Base-by-base conservation (phyloP, 2,329 filamentous ascomycete species). In the Apiospora sp. region DNA sequence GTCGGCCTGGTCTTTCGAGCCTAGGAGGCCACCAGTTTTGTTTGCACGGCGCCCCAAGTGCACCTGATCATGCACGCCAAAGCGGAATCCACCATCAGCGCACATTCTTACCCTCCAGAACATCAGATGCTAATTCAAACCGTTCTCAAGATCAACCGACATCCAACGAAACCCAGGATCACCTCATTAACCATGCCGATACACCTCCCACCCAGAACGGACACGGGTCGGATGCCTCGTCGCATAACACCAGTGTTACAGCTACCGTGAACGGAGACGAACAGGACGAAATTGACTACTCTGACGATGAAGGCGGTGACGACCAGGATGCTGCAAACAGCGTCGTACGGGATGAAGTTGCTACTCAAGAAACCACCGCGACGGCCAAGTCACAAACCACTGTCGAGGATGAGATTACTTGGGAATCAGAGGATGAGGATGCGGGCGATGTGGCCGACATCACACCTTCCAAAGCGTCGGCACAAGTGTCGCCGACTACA, bases 201-300 rank as follows among this genome's bases (percentile, higher is more conserved):
- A 12, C 22, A 73, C 46, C n/a, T 22, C n/a, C 22, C 19, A 8
- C 34, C 19, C 34, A 41, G 8, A 73, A 75, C 67, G 77, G 77
- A 48, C 72, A 77, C 48, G 75, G 73, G 24, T 81, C 80, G 51
- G 79, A 75, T n/a, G 79, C 78, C 71, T 80, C 77, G 27, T 83
- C 82, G 14, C 78, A 81, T 13, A 78, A 78, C 68, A 82, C 80
- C 41, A 82, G 82, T 71, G 81, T 80, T 19, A 81, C 81, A 12
- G 79, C 77, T 22, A 81, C 80, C 61, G 75, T 82, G 7, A 78
- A 78, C 44, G 76, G 78, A 27, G 80, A 80, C 30, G 80, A 81
- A 37, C 76, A 80, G 48, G 79, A 80, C 69, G 79, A 81, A 69
- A 82, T 82, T 67, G 80, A 82, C 72, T 81, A 83, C 70, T 79